Percentiles rank a stretch among this genome's conserved stretches.
Evolutionary conservation across 106 monocot genomes (phyloP).

Genomic region (Platanthera guangdongensis): DNA sequence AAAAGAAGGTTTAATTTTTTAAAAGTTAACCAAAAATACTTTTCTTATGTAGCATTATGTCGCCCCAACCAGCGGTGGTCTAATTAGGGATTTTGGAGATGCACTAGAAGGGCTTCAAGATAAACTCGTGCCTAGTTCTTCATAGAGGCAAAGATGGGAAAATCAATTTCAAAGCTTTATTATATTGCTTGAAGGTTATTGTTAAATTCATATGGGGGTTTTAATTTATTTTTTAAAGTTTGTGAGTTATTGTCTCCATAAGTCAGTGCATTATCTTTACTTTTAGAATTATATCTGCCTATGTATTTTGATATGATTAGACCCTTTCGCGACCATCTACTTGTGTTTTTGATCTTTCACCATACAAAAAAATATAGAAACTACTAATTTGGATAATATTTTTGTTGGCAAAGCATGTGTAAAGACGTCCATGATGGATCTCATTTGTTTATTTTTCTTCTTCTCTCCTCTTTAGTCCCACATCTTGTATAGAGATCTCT

Average conservation of each 20-base stretch:
- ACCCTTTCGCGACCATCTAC: too few species aligned
- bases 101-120: conserved; percentile 47
- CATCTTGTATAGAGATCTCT: too few species aligned
- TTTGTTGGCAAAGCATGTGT: too few species aligned
- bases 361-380: too few species aligned
- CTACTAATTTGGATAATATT: too few species aligned
- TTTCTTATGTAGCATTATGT: conserved; percentile 20
- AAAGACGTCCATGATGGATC: too few species aligned
- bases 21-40: not conserved
- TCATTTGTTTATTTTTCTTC: too few species aligned
- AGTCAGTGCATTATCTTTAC: not conserved
- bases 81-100: conserved; percentile 63
- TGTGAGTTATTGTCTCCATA: not conserved
- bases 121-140: conserved; percentile 39
- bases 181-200: conserved; percentile 81
- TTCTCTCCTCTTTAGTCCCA: too few species aligned
- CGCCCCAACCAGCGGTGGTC: conserved; percentile 15
- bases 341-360: too few species aligned
- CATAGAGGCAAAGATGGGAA: conserved; percentile 43
- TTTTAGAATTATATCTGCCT: not conserved
- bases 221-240: not conserved
- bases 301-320: not conserved
- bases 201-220: not conserved
- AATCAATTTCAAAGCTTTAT: conserved; percentile 57
- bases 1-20: not conserved